Evolutionary conservation across 1,284 basidiomycete genomes (phyloP).

Genomic region (Gomphus bonarii): DNA sequence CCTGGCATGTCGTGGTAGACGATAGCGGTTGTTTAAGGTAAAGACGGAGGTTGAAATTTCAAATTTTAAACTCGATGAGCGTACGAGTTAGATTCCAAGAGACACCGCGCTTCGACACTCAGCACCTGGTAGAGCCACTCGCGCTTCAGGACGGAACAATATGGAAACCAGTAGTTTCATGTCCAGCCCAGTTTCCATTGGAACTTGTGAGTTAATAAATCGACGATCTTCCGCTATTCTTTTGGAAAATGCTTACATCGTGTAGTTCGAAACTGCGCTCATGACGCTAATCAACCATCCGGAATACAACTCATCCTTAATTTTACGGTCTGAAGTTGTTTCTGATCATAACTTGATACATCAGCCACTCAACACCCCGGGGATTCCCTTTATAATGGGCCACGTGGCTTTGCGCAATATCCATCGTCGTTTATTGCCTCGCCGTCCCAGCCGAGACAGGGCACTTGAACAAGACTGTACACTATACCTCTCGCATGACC

Average conservation of each 20-base stretch:
- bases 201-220: conserved; percentile 26
- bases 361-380: conserved; percentile 21
- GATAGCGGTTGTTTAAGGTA: neutral
- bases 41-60: neutral
- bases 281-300: conserved; percentile 66
- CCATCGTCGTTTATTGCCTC: conserved; percentile 55
- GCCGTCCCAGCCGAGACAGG: conserved; percentile 60
- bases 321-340: conserved; percentile 63
- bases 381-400: conserved; percentile 26
- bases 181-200: conserved; percentile 30
- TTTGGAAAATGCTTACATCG: neutral
- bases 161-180: conserved; percentile 26
- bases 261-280: conserved; percentile 54
- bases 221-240: neutral
- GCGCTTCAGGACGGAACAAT: neutral
- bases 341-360: conserved; percentile 24
- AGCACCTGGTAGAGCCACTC: neutral
- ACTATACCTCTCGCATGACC: conserved; percentile 34
- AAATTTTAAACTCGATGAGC: neutral
- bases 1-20: neutral
- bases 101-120: conserved; percentile 4
- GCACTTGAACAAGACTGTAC: conserved; percentile 69
- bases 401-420: conserved; percentile 34
- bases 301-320: conserved; percentile 76
- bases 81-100: conserved; percentile 7